Base-by-base conservation (phyloP, 1,284 basidiomycete species). In the Phellopilus nigrolimitatus region DNA sequence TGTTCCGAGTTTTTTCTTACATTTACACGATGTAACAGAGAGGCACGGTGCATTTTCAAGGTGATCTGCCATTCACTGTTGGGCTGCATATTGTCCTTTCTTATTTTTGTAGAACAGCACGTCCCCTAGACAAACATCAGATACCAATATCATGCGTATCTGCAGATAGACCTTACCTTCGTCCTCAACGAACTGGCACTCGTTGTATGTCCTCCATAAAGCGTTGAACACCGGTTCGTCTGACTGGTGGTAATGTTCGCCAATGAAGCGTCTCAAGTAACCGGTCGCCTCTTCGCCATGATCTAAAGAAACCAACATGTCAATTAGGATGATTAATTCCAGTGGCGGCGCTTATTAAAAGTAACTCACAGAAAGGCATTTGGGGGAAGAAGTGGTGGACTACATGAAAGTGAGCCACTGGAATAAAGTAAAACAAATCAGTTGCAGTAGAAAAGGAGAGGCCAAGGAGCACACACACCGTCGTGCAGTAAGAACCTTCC, bases 171-270 rank as follows among this genome's bases (percentile, higher is more conserved):
- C 13, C 30, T 12, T 21, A 66, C 68, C 69, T 43, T 74, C 72
- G 62, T 84, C 79, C 59, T 91, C 88, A 41, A 91, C 81, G 66
- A 85, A 90, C 62, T 82, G 71, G 59, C 78, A 84, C 17, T 71
- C 66, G 60, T 79, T 82, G 61, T 79, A 81, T 50, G 66, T 77
- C 4, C 74, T 67, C 79, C 79, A 81, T 3, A 82, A 68, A 2
- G 76, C 73, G 54, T 68, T 62, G 67, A 80, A 80, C 2, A 70
- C 68, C 19, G 73, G 72, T 49, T 71, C 69, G 25, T 76, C 68
- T 7, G 74, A 76, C 52, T 61, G 71, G 15, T 62, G 66, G 56
- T 80, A 80, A 60, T 80, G 72, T 1, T 76, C 69, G 10, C 78
- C 76, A 38, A 81, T 71, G 58, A 79, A 76, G 1, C 64, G 66